phyloP scores from a whole-genome alignment of 1,284 basidiomycete species.

The Pseudozyma flocculosa region DNA sequence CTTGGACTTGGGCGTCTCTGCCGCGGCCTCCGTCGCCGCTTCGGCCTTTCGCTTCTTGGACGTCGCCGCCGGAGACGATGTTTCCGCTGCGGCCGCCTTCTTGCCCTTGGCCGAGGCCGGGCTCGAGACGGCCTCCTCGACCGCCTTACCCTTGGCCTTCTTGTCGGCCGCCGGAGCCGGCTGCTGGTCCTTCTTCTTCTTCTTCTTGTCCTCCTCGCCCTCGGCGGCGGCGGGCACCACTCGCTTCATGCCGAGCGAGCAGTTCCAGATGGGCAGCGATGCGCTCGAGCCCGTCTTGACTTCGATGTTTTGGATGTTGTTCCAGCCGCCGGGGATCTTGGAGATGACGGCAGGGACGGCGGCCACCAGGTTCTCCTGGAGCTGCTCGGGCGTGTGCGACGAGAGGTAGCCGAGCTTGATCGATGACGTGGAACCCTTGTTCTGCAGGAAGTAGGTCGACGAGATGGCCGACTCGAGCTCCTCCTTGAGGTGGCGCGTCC shows the following conservation, averaged over 20 bases:
- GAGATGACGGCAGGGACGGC: constrained; percentile 75
- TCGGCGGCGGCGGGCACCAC: neutral
- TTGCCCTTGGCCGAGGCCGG: neutral
- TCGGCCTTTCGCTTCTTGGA: constrained; percentile 3
- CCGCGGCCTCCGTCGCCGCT: neutral
- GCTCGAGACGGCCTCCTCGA: neutral
- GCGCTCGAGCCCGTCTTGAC: constrained; percentile 85
- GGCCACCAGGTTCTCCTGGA: constrained; percentile 75
- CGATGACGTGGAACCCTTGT: constrained; percentile 58
- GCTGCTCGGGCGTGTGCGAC: constrained; percentile 71
- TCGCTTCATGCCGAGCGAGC: constrained; percentile 64
- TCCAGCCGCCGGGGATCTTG: constrained; percentile 76
- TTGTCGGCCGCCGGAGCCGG: neutral
- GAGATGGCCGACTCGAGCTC: constrained; percentile 87
- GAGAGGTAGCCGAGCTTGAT: constrained; percentile 76
- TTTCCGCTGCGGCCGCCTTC: neutral
- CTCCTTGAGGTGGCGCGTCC: constrained; percentile 78
- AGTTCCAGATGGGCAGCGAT: constrained; percentile 87
- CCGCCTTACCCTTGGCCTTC: neutral
- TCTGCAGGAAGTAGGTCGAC: constrained; percentile 84
- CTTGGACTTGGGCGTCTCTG: constrained; percentile 4
- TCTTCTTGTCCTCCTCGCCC: neutral
- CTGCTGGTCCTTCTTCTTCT: neutral
- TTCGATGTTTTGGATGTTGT: constrained; percentile 83
- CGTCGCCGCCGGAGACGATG: neutral